Evolutionary conservation across 345 rosid species (phyloP).

Genomic region (Moricandia arvensis): DNA sequence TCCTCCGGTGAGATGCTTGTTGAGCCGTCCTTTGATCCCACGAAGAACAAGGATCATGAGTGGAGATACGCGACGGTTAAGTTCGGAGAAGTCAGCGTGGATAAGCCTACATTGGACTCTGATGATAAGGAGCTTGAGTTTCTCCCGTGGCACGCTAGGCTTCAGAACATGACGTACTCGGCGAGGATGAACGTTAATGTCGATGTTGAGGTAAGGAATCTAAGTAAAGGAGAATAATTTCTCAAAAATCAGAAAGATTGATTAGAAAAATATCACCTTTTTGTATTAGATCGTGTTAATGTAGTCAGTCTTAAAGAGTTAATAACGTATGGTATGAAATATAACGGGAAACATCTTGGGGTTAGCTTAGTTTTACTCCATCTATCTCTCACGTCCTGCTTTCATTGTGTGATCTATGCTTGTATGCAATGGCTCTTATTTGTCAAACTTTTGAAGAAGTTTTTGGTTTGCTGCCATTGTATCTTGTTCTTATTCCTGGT

Average conservation of each 20-base stretch:
- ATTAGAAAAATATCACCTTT: background rate
- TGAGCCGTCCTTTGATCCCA: constrained; percentile 69
- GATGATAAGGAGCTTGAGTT: constrained; percentile 44
- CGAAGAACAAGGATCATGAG: constrained; percentile 62
- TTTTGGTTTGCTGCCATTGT: constrained; percentile 12
- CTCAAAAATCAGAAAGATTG: background rate
- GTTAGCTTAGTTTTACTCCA: background rate
- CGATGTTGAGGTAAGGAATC: constrained; percentile 58
- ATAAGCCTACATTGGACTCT: constrained; percentile 51
- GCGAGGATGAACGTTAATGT: constrained; percentile 64
- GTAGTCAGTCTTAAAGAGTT: background rate
- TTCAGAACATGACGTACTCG: constrained; percentile 93
- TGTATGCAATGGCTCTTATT: background rate
- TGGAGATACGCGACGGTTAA: constrained; percentile 52
- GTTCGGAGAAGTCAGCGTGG: constrained; percentile 46
- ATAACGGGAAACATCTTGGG: background rate
- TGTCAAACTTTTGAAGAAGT: background rate
- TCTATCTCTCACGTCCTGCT: background rate
- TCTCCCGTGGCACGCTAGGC: constrained; percentile 76
- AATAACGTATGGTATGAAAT: background rate
- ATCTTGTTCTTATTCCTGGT: background rate
- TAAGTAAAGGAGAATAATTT: background rate
- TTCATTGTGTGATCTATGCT: background rate
- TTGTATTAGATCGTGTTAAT: background rate
- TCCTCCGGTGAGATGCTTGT: constrained; percentile 62